These are phyloP conservation scores for Epithemia pelagica DNA, from an alignment of 108 stramenopile species.

Conservation along the genomic window DNA sequence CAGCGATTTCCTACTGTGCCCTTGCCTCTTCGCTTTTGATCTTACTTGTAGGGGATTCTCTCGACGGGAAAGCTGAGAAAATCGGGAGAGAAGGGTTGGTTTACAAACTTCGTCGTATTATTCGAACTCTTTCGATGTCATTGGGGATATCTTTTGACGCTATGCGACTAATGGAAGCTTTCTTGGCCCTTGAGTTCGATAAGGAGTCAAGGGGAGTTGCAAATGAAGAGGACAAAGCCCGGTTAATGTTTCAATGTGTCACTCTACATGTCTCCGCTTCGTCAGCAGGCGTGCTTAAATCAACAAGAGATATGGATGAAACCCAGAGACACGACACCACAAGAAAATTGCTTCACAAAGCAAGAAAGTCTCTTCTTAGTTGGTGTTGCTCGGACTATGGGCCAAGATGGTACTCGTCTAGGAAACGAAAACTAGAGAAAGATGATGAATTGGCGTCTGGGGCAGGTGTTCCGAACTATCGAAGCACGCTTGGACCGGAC, in stretches of 20 bases:
- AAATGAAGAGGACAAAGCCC: conserved; percentile 38
- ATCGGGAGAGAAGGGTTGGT: conserved; percentile 8
- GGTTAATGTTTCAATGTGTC: conserved; percentile 56
- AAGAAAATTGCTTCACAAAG: neutral
- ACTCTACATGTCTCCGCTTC: conserved; percentile 25
- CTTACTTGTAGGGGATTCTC: conserved; percentile 11
- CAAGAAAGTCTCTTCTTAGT: conserved; percentile 26
- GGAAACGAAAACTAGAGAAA: conserved; percentile 12
- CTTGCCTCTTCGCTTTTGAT: conserved; percentile 29
- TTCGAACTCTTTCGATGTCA: conserved; percentile 30
- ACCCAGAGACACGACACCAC: neutral
- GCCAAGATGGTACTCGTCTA: conserved; percentile 8
- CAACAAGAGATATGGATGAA: neutral
- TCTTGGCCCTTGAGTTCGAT: conserved; percentile 26
- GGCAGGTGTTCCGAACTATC: conserved; percentile 44
- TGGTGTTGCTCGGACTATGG: conserved; percentile 57
- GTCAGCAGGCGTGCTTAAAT: neutral
- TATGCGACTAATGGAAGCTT: conserved; percentile 31
- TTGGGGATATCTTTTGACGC: conserved; percentile 46
- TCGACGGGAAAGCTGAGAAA: neutral
- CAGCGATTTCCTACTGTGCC: conserved; percentile 27
- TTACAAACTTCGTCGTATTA: conserved; percentile 22
- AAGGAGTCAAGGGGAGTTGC: conserved; percentile 15
- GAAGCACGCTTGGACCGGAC: conserved; percentile 31
- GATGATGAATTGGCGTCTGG: conserved; percentile 25